A percentile compares a stretch with the other conserved stretches of the same genome.
Conservation (phyloP, 148 eudicot genomes). For the Talinum fruticosum region DNA sequence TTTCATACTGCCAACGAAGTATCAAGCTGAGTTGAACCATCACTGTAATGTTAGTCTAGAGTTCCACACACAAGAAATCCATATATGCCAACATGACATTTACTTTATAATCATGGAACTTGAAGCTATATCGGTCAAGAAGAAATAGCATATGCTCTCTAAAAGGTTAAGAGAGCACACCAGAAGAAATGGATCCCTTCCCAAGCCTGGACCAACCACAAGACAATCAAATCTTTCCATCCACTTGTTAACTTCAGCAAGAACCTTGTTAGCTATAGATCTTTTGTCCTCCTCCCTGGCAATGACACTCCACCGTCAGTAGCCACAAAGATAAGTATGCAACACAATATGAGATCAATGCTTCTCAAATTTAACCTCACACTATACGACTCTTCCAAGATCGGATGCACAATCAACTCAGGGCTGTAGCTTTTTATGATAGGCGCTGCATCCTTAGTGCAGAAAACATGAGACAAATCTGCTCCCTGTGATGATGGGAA, state of each 20-base stretch:
- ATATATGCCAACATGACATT: not conserved
- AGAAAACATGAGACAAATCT: conserved; percentile 93
- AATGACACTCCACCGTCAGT: conserved; percentile 12
- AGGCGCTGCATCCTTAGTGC: conserved; percentile 95
- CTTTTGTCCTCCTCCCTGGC: conserved; percentile 71
- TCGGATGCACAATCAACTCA: conserved; percentile 95
- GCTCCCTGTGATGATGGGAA: conserved; percentile 63
- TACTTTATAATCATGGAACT: not conserved
- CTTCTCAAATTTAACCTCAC: conserved; percentile 44
- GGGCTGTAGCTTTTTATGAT: conserved; percentile 93
- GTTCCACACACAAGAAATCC: not conserved
- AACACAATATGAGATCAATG: not conserved
- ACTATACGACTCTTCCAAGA: conserved; percentile 89
- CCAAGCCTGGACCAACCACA: conserved; percentile 97
- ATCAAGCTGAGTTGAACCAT: not conserved
- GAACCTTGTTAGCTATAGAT: conserved; percentile 48
- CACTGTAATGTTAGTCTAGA: not conserved
- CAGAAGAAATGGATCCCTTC: conserved; percentile 95
- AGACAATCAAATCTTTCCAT: conserved; percentile 96
- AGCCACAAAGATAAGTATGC: not conserved
- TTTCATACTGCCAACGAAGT: not conserved
- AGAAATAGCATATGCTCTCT: not conserved
- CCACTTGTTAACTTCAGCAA: conserved; percentile 83
- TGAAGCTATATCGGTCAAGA: not conserved
- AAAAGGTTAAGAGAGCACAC: conserved; percentile 35